Percentiles rank a stretch among this genome's conserved stretches.
Evolutionary conservation across 768 basidiomycete species (phyloP).

Genomic region (Xerocomellus intermedius): DNA sequence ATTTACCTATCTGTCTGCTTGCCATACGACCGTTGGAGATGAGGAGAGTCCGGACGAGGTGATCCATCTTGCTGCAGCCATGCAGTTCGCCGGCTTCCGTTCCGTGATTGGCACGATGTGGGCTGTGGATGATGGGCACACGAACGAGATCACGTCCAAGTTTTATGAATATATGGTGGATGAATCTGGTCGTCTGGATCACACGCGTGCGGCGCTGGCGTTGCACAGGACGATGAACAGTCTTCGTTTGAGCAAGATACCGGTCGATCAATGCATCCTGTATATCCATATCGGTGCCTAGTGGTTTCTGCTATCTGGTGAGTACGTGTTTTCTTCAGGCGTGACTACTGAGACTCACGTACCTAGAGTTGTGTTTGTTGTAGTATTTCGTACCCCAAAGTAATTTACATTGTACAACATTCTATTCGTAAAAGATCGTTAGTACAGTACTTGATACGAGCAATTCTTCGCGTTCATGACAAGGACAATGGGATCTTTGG

Average conservation of each 20-base stretch:
- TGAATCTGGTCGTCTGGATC: neutral
- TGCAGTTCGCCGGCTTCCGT: slow-evolving; percentile 7
- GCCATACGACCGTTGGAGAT: neutral
- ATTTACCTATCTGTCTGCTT: slow-evolving; percentile 5
- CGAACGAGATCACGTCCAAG: neutral
- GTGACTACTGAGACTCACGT: too few species aligned
- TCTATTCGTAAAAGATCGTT: too few species aligned
- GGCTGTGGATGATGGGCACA: neutral
- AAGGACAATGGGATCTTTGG: too few species aligned
- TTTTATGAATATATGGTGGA: slow-evolving; percentile 12
- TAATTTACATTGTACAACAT: too few species aligned
- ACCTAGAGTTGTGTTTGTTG: too few species aligned
- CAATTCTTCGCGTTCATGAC: too few species aligned
- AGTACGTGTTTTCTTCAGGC: too few species aligned
- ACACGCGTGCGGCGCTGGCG: slow-evolving; percentile 3
- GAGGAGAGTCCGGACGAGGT: neutral
- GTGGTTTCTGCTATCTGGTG: neutral
- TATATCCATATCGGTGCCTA: slow-evolving; percentile 18
- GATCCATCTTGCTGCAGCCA: neutral
- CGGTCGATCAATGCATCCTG: slow-evolving; percentile 11
- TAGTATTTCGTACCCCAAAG: too few species aligned
- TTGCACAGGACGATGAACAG: slow-evolving; percentile 4
- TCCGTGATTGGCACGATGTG: slow-evolving; percentile 9
- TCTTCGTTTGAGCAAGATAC: neutral
- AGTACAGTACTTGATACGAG: too few species aligned